phyloP scores from a whole-genome alignment of 768 basidiomycete genomes.

The Fistulinella prunicolor region DNA sequence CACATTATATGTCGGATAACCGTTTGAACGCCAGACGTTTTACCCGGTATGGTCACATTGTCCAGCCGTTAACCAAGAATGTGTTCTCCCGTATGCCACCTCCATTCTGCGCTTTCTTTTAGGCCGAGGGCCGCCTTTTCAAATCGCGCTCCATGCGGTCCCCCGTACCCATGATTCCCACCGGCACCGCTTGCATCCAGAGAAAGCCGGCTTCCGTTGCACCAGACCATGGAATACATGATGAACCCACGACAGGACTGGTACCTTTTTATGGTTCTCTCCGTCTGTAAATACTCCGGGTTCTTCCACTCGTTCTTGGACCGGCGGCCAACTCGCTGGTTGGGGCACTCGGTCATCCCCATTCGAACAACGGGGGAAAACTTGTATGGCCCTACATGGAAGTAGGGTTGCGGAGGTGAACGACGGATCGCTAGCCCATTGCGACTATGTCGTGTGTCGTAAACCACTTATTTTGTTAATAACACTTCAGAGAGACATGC shows the following conservation, averaged over 20 bases:
- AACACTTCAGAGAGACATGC: neutral
- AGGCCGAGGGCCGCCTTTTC: neutral
- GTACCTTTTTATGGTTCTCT: neutral
- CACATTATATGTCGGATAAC: no score
- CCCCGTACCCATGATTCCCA: slow-evolving; percentile 4
- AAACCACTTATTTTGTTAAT: slow-evolving; percentile 5
- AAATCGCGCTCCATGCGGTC: slow-evolving; percentile 5
- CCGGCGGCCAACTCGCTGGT: neutral
- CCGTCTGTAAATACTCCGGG: neutral
- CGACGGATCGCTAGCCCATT: neutral
- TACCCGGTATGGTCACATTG: slow-evolving; percentile 1
- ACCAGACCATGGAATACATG: slow-evolving; percentile 1
- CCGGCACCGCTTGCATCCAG: slow-evolving; percentile 1
- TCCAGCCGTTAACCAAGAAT: neutral
- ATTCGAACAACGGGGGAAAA: slow-evolving; percentile 6
- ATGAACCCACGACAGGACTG: neutral
- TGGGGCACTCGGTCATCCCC: slow-evolving; percentile 1
- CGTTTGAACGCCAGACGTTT: neutral
- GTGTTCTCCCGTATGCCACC: neutral
- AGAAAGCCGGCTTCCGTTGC: neutral
- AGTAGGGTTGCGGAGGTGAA: slow-evolving; percentile 3
- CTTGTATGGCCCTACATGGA: slow-evolving; percentile 1
- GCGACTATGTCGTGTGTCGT: neutral
- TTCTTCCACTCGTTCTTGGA: neutral
- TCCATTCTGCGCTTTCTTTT: neutral